Conservation (phyloP, 1,284 basidiomycete species). For the Garcileccinum viscosum region DNA sequence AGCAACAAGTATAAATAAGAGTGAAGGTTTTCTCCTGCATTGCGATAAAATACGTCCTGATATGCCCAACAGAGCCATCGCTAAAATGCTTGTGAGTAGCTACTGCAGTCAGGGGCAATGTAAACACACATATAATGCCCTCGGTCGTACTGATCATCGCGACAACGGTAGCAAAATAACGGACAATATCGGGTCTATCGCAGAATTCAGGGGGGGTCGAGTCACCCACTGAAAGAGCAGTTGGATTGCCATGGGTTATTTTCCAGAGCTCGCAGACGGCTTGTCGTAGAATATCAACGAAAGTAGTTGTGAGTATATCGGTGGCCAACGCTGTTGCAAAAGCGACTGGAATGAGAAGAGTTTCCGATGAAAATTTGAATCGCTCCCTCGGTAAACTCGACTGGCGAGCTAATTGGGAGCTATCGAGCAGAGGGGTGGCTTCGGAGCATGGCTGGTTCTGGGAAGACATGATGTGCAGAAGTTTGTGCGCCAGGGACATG, state of each 20-base stretch:
- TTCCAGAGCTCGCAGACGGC: slow-evolving; percentile 37
- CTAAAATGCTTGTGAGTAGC: slow-evolving; percentile 21
- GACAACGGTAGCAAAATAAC: slow-evolving; percentile 25
- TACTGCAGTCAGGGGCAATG: neutral
- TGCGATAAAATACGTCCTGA: slow-evolving; percentile 34
- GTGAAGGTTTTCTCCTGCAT: slow-evolving; percentile 39
- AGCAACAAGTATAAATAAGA: slow-evolving; percentile 26
- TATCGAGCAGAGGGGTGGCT: slow-evolving; percentile 19
- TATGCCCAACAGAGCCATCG: slow-evolving; percentile 25
- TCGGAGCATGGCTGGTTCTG: slow-evolving; percentile 13
- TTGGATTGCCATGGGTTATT: slow-evolving; percentile 15
- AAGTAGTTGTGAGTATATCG: slow-evolving; percentile 35
- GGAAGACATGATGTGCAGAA: neutral
- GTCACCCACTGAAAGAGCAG: slow-evolving; percentile 12
- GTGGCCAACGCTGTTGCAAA: slow-evolving; percentile 31
- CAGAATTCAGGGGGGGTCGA: slow-evolving; percentile 29
- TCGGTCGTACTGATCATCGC: slow-evolving; percentile 21
- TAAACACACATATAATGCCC: slow-evolving; percentile 31
- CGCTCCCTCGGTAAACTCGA: neutral
- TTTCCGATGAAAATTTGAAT: slow-evolving; percentile 14
- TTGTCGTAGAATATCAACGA: slow-evolving; percentile 34
- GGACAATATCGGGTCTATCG: slow-evolving; percentile 27
- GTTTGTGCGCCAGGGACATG: too few relatives aligned
- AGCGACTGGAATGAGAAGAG: slow-evolving; percentile 37
- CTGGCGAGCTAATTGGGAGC: slow-evolving; percentile 3